Conservation (phyloP, 2,329 filamentous ascomycete genomes). For the Trichophaea hybrida region DNA sequence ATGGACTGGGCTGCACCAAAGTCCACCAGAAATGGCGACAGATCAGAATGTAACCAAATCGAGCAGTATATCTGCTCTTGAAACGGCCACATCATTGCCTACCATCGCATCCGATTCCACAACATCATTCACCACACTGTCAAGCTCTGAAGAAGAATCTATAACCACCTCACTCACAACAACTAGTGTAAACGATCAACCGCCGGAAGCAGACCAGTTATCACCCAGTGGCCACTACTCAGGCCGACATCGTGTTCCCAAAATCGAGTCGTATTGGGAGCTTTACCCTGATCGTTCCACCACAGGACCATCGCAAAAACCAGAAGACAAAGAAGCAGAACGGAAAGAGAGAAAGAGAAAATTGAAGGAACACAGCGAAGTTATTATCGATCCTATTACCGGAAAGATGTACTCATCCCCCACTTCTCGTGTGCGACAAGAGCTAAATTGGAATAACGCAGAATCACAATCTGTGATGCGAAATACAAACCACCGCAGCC, state of each 20-base stretch:
- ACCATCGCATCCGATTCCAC: too few species aligned
- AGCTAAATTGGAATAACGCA: neutral
- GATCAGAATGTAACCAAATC: too few species aligned
- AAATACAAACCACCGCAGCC: slow-evolving; percentile 19
- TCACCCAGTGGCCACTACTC: slow-evolving; percentile 5
- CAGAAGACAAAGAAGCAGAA: neutral
- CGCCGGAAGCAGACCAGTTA: too few species aligned
- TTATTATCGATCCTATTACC: slow-evolving; percentile 19
- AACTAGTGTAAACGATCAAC: too few species aligned
- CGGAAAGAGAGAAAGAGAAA: slow-evolving; percentile 7
- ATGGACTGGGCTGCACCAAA: too few species aligned
- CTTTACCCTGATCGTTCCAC: slow-evolving; percentile 7
- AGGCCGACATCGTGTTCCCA: slow-evolving; percentile 18
- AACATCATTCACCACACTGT: too few species aligned
- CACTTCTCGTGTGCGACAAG: neutral
- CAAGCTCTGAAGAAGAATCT: too few species aligned
- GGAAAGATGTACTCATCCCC: slow-evolving; percentile 8
- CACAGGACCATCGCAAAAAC: neutral
- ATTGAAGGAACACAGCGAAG: slow-evolving; percentile 6
- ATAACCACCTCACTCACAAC: too few species aligned
- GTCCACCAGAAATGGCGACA: too few species aligned
- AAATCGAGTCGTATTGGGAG: slow-evolving; percentile 19
- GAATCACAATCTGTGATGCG: slow-evolving; percentile 17
- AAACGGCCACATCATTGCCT: too few species aligned
- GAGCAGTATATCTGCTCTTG: too few species aligned